Evolutionary conservation across 208 protist genomes (phyloP), one percentile per base, ranked within the genome.

Genomic region (Acanthamoeba triangularis): DNA sequence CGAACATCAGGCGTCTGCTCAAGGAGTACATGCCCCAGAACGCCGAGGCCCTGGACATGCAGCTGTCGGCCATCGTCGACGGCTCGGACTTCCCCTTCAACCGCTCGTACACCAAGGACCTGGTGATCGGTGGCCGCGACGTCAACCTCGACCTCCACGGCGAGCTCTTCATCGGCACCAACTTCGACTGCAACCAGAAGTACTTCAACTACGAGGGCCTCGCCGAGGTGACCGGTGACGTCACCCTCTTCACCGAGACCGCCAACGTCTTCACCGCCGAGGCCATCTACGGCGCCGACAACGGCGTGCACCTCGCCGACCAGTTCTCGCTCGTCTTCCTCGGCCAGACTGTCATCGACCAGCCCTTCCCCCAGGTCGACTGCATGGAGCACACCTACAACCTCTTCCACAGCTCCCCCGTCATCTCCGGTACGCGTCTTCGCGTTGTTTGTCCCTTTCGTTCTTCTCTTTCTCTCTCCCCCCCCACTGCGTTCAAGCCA

Each of bases 111-210:
- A 87, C 59, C 72, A 59, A 96, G 47, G 67, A 93, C 56, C 69
- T 94, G 8, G 52, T 85, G 8, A 28, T 96, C 35, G 94, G 93
- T n/a, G 94, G 61, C 35, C 44, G 37, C 59, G 52, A 96, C 30
- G 37, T 95, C 33, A 78, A 93, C 52, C 52, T 95, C 20, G 92
- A 94, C 41, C 41, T 95, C 6, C n/a, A 96, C 30, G 87, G 37
- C 56, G 85, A 96, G 63, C 90, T 96, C 6, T 96, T 96, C 63
- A 61, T 87, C 35, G 96, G 96, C 28, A 96, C 96, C 82, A 96
- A 96, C 95, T 96, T 96, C 61, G 96, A 96, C 61, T 96, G 96
- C 59, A 96, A 96, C 74, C 94, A 96, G 74, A 10, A 90, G 54
- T 90, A 82, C 59, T 96, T 96, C 87, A 96, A 96, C 82, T 96